These are phyloP conservation scores for Botrytis cinerea DNA, from an alignment of 2,329 filamentous ascomycete genomes.

Conservation along the genomic window DNA sequence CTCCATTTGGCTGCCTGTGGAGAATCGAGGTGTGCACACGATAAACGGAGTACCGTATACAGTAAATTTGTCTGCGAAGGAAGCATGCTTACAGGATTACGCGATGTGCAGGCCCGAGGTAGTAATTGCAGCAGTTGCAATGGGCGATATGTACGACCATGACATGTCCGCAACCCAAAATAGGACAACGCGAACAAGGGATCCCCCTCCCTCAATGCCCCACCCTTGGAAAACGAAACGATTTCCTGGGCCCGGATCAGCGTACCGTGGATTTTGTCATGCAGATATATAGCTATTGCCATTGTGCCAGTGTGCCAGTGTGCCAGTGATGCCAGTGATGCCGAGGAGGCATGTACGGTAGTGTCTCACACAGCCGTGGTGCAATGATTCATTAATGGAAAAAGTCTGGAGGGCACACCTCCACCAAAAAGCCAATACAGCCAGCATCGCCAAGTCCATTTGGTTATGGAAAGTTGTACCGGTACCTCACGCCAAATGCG, in stretches of 20 bases:
- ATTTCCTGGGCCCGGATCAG: constrained; percentile 8
- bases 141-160: neutral
- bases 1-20: neutral
- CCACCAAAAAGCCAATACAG: neutral
- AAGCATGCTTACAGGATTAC: neutral
- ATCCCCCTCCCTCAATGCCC: neutral
- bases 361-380: neutral
- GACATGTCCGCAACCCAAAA: neutral
- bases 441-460: neutral
- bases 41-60: neutral
- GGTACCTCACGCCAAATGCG: neutral
- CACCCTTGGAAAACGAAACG: neutral
- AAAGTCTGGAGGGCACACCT: neutral
- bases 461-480: neutral
- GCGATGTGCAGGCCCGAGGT: neutral
- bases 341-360: neutral
- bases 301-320: neutral
- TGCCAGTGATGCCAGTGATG: too few relatives aligned
- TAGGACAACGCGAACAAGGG: neutral
- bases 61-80: neutral
- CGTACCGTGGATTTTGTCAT: neutral
- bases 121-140: neutral
- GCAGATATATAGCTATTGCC: neutral
- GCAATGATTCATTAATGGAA: neutral
- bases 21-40: neutral